Percentiles rank a stretch among this genome's conserved stretches.
phyloP scores from a whole-genome alignment of 805 yeast species.

The Schwanniomyces occidentalis region DNA sequence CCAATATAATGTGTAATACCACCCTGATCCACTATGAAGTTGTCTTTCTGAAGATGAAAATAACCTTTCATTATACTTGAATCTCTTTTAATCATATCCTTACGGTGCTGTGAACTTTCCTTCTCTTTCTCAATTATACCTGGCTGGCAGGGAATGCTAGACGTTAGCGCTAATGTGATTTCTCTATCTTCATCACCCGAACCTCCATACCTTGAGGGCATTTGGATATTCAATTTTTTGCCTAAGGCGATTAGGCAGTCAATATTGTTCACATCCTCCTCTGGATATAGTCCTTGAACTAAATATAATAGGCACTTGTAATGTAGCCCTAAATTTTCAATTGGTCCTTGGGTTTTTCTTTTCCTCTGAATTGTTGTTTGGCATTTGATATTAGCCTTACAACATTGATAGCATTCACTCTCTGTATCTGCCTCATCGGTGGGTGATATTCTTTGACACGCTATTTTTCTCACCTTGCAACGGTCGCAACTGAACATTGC shows the following conservation, averaged over 20 bases:
- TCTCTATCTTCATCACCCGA: conserved; percentile 4
- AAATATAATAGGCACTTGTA: conserved; percentile 41
- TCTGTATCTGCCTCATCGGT: neutral
- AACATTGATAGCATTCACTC: conserved; percentile 29
- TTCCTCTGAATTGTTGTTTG: conserved; percentile 43
- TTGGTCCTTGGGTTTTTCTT: conserved; percentile 40
- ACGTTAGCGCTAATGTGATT: conserved; percentile 1
- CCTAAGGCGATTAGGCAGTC: conserved; percentile 43
- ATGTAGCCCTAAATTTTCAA: conserved; percentile 44
- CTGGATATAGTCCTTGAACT: conserved; percentile 44
- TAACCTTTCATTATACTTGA: too few species aligned
- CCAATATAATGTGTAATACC: conserved; percentile 17
- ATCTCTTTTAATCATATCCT: neutral
- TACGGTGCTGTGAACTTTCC: neutral
- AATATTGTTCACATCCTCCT: conserved; percentile 42
- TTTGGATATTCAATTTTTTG: conserved; percentile 26
- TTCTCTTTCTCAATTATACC: neutral
- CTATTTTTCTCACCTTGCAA: conserved; percentile 1
- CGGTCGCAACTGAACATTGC: conserved; percentile 2
- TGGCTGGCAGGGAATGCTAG: neutral
- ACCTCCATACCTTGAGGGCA: conserved; percentile 24
- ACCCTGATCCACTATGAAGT: conserved; percentile 12
- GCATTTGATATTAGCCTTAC: conserved; percentile 38
- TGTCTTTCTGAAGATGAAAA: conserved; percentile 6
- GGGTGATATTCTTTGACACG: neutral